Percentiles rank a stretch among this genome's conserved stretches.
Conservation (phyloP, 345 rosid genomes). For the Acer campestre region DNA sequence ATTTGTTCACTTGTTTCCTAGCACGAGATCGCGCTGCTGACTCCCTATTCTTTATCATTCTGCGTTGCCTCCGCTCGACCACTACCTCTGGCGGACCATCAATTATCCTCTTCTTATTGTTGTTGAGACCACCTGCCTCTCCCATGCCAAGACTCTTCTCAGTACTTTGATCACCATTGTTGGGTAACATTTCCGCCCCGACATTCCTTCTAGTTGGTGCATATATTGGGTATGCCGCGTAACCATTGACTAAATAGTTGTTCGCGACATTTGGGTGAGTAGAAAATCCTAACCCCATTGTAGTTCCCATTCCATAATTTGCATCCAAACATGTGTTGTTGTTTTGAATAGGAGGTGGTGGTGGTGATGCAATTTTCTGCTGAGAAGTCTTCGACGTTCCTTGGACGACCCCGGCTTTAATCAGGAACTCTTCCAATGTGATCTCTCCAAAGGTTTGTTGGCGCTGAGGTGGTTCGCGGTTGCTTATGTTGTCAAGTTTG, state of each 20-base stretch:
- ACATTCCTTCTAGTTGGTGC: slow-evolving; percentile 27
- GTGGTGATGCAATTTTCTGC: slow-evolving; percentile 9
- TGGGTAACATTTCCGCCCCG: slow-evolving; percentile 40
- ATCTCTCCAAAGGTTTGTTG: slow-evolving; percentile 79
- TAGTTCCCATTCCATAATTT: slow-evolving; percentile 36
- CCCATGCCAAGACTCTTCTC: slow-evolving; percentile 34
- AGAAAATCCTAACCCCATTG: slow-evolving; percentile 36
- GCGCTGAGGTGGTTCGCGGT: slow-evolving; percentile 36
- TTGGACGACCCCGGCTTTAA: slow-evolving; percentile 82
- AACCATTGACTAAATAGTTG: slow-evolving; percentile 32
- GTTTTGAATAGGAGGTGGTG: slow-evolving; percentile 12
- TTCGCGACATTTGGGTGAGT: slow-evolving; percentile 21
- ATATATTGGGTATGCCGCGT: slow-evolving; percentile 33
- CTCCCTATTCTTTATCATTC: slow-evolving; percentile 94
- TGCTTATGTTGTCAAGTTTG: slow-evolving; percentile 13
- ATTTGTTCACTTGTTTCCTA: slow-evolving; percentile 65
- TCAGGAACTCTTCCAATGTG: slow-evolving; percentile 80
- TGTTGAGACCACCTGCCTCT: slow-evolving; percentile 37
- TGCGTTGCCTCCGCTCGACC: slow-evolving; percentile 77
- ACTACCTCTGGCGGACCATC: slow-evolving; percentile 77
- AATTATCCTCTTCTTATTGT: slow-evolving; percentile 52
- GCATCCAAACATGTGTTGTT: slow-evolving; percentile 29
- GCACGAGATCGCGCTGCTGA: slow-evolving; percentile 97
- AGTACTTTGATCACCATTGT: slow-evolving; percentile 22
- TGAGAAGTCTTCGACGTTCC: slow-evolving; percentile 33